Evolutionary conservation across 1,284 basidiomycete species (phyloP), one percentile per base, ranked within the genome.

Genomic region (Peniophora sp.): DNA sequence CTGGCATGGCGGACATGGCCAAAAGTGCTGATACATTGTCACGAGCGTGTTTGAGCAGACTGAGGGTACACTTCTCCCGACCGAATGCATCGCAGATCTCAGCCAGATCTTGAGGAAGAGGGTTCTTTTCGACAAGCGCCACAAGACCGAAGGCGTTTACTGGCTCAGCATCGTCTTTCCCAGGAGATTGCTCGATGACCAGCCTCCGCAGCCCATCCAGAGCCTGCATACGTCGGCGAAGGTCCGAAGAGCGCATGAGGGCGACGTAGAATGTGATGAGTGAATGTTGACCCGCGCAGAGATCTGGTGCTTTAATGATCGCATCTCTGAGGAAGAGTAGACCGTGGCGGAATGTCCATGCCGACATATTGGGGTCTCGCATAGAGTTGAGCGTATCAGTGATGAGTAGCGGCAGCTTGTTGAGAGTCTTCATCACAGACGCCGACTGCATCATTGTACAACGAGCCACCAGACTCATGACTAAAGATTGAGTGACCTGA

Each of bases 401-500:
- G 10, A 53, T 45, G 5, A 17, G 42, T 3, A 20, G 27, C 2
- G 51, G n/a, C 45, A 52, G n/a, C 39, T n/a, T 9, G 15, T 9
- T 17, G 51, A 24, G 52, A 32, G 27, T 12, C 27, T 32, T 5
- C 27, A 12, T 32, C 12, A n/a, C n/a, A n/a, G n/a, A n/a, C n/a
- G n/a, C n/a, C n/a, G 35, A 34, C 14, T 39, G 3, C 3, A 15
- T 3, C 42, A 36, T 27, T 12, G 44, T 27, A 6, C 46, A 42
- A 42, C 53, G 54, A 14, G 52, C 39, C 24, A 51, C 53, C 15
- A 55, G 49, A 24, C 39, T 41, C 14, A 47, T 47, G n/a, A 51
- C 22, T 11, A 53, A 24, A 12, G 49, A 43, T 18, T 42, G 15
- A 1, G 42, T 46, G 14, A 22, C 17, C n/a, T 42, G 44, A 32